Evolutionary conservation across 2,329 filamentous ascomycete genomes (phyloP), one percentile per base, ranked within the genome.

Genomic region (Talaromyces piceae): DNA sequence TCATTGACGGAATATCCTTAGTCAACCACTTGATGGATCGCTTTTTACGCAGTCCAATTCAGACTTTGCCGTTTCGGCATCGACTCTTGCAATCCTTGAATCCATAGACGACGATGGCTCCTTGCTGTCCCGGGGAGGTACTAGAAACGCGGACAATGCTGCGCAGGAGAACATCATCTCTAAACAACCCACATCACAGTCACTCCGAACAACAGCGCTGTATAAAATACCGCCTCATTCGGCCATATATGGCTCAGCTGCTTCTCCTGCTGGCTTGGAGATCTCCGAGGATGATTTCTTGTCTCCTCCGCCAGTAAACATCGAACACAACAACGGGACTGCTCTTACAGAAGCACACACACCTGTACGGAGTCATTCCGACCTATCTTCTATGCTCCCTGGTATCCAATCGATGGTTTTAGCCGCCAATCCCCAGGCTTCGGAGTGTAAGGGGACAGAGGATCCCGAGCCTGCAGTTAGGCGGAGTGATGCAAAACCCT

Each of bases 61-160:
- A 27, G 64, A 64, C 12, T 67, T 63, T 44, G 39, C 54, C 25
- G 59, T 63, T 3, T 64, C 63, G 1, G 59, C 47, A 9, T 64
- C 63, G 12, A 67, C 64, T 6, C 61, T 62, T 33, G 58, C 54
- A n/a, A 57, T 59, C 7, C 56, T 67, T 2, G 60, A 66, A 28
- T 60, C 61, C 26, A 59, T 64, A 39, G 30, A 51, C 53, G 18
- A 56, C 22, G 18, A 26, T 26, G 39, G 23, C 7, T 25, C 39
- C 13, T 43, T 26, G 11, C 2, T 16, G 4, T 26, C 25, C 13
- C 23, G 9, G 22, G 20, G 5, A 25, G 20, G 25, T 13, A n/a
- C n/a, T n/a, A n/a, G n/a, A n/a, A n/a, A n/a, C n/a, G n/a, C n/a
- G n/a, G n/a, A n/a, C n/a, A n/a, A n/a, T n/a, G n/a, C n/a, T n/a